Evolutionary conservation across 306 rosid genomes (phyloP), one percentile per base, ranked within the genome.

Genomic region (Hippophae tibetana): DNA sequence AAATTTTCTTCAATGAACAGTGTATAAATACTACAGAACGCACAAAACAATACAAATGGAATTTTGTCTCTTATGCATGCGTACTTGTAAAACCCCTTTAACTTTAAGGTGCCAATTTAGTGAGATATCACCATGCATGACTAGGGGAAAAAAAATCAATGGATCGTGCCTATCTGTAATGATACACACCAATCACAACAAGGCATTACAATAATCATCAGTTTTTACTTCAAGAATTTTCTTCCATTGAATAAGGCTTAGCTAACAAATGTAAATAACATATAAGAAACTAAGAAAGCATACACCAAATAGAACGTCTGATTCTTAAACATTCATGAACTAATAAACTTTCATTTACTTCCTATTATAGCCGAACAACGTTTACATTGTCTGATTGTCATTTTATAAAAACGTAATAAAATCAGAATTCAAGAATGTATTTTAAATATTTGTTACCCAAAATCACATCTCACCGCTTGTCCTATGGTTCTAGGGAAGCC

Each of bases 401-500:
- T 13, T 11, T 31, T 46, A 60, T n/a, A 44, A 40, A 49, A 66
- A 31, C 3, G 3, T 9, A 26, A 53, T 1, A 59, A 2, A 23
- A 9, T 43, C 13, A 31, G 4, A 31, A 31, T 2, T 9, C 23
- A 62, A 40, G 41, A 31, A 31, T 31, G 38, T 40, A 13, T 13
- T 13, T 42, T 46, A 14, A 43, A 23, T 31, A 12, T 18, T 23
- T 12, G 5, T 42, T n/a, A 6, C 25, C 12, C 1, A n/a, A 42
- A 49, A 27, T 47, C n/a, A 48, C 53, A 41, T 12, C 65, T 74
- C 38, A 78, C 83, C 62, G 83, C 83, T 67, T 78, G 80, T 52
- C 77, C 49, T 40, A 74, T 74, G 7, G 83, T 78, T 31, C 83
- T 62, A 52, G 83, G 83, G 62, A 78, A 78, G 38, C 83, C 83